These are phyloP conservation scores for Sorghum bicolor DNA, from an alignment of 176 grass and related monocot species.

Conservation along the genomic window DNA sequence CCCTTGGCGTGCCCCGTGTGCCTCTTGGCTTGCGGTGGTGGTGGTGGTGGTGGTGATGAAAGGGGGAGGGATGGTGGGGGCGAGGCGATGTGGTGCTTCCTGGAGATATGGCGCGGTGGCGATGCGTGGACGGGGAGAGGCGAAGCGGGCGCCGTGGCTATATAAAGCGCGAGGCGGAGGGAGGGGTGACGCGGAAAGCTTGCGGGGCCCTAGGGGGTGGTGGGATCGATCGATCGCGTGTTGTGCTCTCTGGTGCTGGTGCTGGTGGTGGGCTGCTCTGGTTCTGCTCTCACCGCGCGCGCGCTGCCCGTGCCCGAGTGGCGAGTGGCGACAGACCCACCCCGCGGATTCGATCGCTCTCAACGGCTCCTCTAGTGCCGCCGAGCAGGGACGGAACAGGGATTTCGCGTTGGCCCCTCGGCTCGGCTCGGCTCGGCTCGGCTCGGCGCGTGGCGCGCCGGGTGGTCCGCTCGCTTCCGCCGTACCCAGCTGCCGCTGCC, in stretches of 20 bases:
- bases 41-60: background rate
- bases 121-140: conserved; percentile 12
- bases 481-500: background rate
- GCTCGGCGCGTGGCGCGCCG: no score
- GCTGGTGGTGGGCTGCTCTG: background rate
- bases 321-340: no score
- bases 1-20: background rate
- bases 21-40: background rate
- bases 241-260: background rate
- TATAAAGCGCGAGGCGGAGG: conserved; percentile 26
- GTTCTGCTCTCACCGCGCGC: background rate
- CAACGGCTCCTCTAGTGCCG: background rate
- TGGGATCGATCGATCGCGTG: background rate
- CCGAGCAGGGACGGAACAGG: no score
- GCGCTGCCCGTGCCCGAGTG: no score
- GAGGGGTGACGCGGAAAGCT: background rate
- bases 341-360: background rate
- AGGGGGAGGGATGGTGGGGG: no score
- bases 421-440: no score
- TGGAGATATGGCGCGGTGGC: background rate
- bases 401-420: no score
- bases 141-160: background rate
- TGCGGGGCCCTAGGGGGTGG: background rate
- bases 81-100: background rate
- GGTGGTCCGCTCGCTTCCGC: background rate